These are phyloP conservation scores for Tolypocladium endophyticum DNA, from an alignment of 2,329 filamentous ascomycete genomes.

Conservation along the genomic window DNA sequence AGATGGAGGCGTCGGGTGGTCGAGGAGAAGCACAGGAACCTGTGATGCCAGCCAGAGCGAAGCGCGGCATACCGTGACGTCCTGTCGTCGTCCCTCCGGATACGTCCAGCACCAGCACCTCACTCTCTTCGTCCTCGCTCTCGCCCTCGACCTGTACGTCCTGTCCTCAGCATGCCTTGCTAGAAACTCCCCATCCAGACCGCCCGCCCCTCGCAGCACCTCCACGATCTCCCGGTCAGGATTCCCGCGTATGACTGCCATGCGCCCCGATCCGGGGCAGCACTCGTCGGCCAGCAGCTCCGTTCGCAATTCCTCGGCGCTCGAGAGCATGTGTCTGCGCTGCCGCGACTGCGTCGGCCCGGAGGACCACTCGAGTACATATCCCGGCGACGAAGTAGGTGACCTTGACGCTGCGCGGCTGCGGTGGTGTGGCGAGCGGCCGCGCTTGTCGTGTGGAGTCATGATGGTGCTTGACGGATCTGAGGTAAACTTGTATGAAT, in stretches of 20 bases:
- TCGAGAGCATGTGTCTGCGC: conserved; percentile 4
- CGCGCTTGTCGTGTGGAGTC: not conserved
- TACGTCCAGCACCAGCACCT: not conserved
- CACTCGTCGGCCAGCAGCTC: conserved; percentile 4
- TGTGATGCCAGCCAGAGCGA: not conserved
- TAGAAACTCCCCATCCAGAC: not conserved
- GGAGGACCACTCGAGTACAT: conserved; percentile 7
- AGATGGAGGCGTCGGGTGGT: not conserved
- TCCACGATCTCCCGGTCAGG: not conserved
- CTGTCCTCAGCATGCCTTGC: not conserved
- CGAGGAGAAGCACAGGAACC: not conserved
- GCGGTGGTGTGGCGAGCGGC: not conserved
- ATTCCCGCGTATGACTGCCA: not conserved
- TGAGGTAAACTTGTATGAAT: not conserved
- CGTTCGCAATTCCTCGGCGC: conserved; percentile 4
- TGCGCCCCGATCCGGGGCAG: not conserved
- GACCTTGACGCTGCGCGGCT: not conserved
- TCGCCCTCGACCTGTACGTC: not conserved
- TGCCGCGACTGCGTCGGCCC: conserved; percentile 1
- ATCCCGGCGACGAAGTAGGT: conserved; percentile 4
- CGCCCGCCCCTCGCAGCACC: not conserved
- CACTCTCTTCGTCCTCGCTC: not conserved
- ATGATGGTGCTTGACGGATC: not conserved
- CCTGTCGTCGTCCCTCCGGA: not conserved
- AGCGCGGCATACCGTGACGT: not conserved